Base-by-base conservation (phyloP, 2,329 filamentous ascomycete genomes). In the Fusarium multiceps region DNA sequence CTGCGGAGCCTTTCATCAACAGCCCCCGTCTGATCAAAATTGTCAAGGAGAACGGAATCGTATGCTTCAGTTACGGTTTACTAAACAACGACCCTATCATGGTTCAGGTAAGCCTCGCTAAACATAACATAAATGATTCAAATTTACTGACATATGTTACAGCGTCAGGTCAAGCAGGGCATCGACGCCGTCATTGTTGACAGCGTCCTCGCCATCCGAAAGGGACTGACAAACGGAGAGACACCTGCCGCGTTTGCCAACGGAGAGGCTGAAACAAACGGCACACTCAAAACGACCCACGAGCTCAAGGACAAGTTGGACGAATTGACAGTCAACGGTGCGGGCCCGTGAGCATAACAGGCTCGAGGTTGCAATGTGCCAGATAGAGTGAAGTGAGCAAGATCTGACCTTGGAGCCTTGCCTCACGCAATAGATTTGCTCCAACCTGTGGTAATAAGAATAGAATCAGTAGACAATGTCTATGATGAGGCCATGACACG, bases 131-230 rank as follows among this genome's bases (percentile, higher is more conserved):
- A 20, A 37, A 14, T 18, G 47, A 55, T 10, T 7, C 13, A 10
- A 20, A 47, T 41, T 53, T 23, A n/a, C 66, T 74, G 54, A 74
- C 54, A 41, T 16, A 47, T 25, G 14, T 53, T 73, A 71, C 77
- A 94, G 90, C 83, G 91, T 68, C 96, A 99, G 90, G 93, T 97
- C 12, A 92, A 93, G 57, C 93, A 98, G 80, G 95, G 96, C 49
- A 98, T 99, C 66, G 96, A 99, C 78, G 96, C 96, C 2, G 95
- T 99, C 56, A 99, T 99, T 76, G 96, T 98, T 16, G 96, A 99
- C 78, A 96, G 89, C 67, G 95, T 99, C 5, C 87, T 98, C 30
- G 93, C 93, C 42, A 98, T 99, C 72, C 90, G 95, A 48, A 94
- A 97, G 80, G 95, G 93, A 1, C 86, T 99, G 66, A 96, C 93